These are phyloP conservation scores for Rubus idaeus DNA, from an alignment of 306 rosid genomes.

Conservation along the genomic window DNA sequence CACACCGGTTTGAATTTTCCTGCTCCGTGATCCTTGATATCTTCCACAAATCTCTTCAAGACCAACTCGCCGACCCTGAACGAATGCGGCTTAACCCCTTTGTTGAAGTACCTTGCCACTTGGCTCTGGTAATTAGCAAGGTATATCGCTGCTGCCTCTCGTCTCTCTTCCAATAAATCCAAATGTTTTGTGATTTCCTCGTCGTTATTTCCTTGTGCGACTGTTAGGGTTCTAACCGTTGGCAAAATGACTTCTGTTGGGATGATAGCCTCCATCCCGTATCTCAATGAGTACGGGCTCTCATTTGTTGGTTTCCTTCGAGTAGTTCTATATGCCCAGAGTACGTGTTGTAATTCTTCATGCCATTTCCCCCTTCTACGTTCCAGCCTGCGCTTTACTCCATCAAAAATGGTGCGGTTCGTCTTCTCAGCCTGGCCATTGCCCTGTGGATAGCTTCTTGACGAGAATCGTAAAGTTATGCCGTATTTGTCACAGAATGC, in stretches of 20 bases:
- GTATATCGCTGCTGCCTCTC: neutral
- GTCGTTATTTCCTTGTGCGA: neutral
- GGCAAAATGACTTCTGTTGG: neutral
- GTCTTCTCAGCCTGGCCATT: neutral
- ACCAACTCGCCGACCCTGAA: neutral
- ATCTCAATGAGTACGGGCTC: neutral
- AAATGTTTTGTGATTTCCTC: neutral
- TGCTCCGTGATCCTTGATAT: neutral
- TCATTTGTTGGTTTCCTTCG: neutral
- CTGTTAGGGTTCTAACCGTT: neutral
- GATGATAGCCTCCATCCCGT: neutral
- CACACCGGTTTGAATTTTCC: neutral
- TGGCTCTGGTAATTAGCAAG: neutral
- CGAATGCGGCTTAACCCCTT: fast-evolving
- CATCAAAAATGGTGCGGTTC: neutral
- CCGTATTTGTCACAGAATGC: neutral
- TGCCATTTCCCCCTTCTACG: neutral
- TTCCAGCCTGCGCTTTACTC: neutral
- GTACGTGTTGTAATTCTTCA: neutral
- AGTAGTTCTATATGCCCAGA: neutral
- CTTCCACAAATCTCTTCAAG: no score
- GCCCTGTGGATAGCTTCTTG: neutral
- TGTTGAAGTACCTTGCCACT: neutral
- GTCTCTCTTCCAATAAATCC: neutral
- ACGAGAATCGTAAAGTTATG: neutral